Base-by-base conservation (phyloP, 495 filamentous ascomycete species). In the Lasiosphaeriaceae sp. region DNA sequence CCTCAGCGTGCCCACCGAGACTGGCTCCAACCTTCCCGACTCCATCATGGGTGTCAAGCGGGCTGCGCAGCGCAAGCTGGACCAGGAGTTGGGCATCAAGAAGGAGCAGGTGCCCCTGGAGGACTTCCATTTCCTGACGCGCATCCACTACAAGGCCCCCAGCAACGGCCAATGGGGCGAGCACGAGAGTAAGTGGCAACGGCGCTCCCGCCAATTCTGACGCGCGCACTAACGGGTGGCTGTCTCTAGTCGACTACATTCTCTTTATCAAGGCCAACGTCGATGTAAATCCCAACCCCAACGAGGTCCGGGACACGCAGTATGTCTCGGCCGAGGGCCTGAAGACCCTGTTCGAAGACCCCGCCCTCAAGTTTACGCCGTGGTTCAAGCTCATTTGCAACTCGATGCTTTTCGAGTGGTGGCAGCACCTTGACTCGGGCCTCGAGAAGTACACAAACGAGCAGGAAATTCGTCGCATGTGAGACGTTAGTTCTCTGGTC, bases 321-420 rank as follows among this genome's bases (percentile, higher is more conserved):
- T 97, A 94, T 61, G 94, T 96, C 24, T 85, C 88, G 11, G 78
- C 86, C 31, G 86, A 90, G 11, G 87, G 94, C 56, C 77, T 99
- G 56, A 94, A 90, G 78, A 61, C 77, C 46, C 90, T 92, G 83
- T 96, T 99, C 70, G 71, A 86, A 65, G 84, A 97, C 68, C 81
- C 86, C 9, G 79, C 66, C 7, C 79, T 96, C 58, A 87, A 81
- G 62, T 98, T 97, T 71, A 99, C 94, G 7, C 94, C 94, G 1
- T 99, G 94, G 94, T 99, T 99, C 79, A 96, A 96, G 82, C 84
- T 99, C 61, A 97, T 99, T 67, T 99, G 95, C 80, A 74, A 97
- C 62, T 91, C 90, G 50, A 89, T 97, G 91, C 83, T 99, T 45
- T 97, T 95, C 65, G 92, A 97, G 71, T 99, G 94, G 94, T 99